These are phyloP conservation scores for Capronia americana DNA, from an alignment of 2,329 filamentous ascomycete genomes.

Conservation along the genomic window DNA sequence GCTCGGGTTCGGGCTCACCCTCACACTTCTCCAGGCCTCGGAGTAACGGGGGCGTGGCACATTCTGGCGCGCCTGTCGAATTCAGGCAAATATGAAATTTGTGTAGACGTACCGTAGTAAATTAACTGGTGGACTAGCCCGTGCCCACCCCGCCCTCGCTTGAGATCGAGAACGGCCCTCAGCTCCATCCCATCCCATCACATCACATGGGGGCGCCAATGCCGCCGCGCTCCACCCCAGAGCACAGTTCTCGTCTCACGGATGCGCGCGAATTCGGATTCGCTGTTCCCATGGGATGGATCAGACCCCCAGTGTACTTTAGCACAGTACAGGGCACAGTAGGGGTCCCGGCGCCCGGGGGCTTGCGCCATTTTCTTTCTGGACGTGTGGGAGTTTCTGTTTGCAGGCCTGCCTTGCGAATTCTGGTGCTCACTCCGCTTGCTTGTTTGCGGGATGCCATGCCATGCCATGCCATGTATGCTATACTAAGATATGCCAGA, in stretches of 20 bases:
- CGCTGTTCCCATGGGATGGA: background rate
- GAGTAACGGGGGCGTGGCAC: background rate
- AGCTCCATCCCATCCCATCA: background rate
- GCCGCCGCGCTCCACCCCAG: background rate
- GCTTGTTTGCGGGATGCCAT: background rate
- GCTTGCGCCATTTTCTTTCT: slow-evolving; percentile 18
- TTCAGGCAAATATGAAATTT: slow-evolving; percentile 8
- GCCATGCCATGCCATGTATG: background rate
- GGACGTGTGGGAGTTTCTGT: background rate
- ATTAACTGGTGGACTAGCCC: background rate
- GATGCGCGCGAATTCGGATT: background rate
- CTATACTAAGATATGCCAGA: background rate
- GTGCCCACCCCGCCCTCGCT: slow-evolving; percentile 10
- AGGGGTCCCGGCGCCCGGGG: background rate
- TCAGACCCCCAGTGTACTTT: background rate
- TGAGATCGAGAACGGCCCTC: background rate
- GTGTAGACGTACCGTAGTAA: background rate
- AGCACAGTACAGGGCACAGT: background rate
- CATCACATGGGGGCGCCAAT: background rate
- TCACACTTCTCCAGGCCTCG: background rate
- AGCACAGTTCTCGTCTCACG: background rate
- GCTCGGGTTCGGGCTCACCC: background rate
- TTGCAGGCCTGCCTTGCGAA: background rate
- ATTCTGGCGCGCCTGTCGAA: background rate
- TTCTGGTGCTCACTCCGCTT: background rate